Conservation (phyloP, 371 early-diverging fungal species). For the Batkoa obscura region DNA sequence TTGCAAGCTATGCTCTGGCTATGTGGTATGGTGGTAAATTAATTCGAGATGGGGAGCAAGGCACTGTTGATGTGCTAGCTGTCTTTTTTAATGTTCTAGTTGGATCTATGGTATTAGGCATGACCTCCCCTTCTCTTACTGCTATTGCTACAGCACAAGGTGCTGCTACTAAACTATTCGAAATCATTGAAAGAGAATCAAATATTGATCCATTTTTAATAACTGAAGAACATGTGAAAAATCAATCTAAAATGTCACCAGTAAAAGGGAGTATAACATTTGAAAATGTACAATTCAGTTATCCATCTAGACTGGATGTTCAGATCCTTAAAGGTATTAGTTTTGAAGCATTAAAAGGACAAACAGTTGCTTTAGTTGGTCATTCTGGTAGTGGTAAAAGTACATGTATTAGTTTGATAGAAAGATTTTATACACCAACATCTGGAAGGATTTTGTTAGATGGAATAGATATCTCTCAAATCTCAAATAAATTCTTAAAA, state of each 20-base stretch:
- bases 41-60: conserved; percentile 21
- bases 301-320: conserved; percentile 62
- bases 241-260: conserved; percentile 50
- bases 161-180: conserved; percentile 47
- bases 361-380: conserved; percentile 65
- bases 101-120: not conserved
- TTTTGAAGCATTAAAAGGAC: conserved; percentile 33
- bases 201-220: conserved; percentile 24
- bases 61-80: not conserved
- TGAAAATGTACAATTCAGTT: conserved; percentile 36
- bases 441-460: conserved; percentile 16
- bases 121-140: not conserved
- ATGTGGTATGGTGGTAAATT: conserved; percentile 62
- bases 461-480: conserved; percentile 11
- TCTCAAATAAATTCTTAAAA: conserved; percentile 30
- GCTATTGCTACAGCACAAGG: conserved; percentile 39
- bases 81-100: not conserved
- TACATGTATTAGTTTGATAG: conserved; percentile 39
- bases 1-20: conserved; percentile 49
- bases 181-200: conserved; percentile 28
- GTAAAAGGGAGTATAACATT: conserved; percentile 42
- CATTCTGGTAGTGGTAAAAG: conserved; percentile 50
- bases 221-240: conserved; percentile 25
- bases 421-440: conserved; percentile 56
- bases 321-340: conserved; percentile 51